Conservation (phyloP, 2,329 filamentous ascomycete genomes). For the Botrytis elliptica region DNA sequence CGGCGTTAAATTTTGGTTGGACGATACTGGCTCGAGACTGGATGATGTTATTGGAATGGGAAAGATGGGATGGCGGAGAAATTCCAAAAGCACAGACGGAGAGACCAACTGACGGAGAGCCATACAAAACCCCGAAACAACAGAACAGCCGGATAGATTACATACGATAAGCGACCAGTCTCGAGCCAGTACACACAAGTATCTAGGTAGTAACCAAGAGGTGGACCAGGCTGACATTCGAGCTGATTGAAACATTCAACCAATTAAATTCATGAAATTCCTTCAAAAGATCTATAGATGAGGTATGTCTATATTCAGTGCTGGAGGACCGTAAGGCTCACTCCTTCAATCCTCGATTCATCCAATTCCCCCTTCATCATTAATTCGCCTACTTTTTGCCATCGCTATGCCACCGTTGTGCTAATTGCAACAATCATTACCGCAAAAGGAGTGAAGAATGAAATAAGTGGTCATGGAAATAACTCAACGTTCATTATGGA, state of each 20-base stretch:
- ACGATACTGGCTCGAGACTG: neutral
- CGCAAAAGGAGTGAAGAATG: neutral
- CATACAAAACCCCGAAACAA: neutral
- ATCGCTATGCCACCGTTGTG: neutral
- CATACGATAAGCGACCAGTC: conserved; percentile 15
- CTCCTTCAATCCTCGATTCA: conserved; percentile 14
- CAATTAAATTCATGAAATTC: conserved; percentile 1
- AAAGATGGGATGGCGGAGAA: conserved; percentile 4
- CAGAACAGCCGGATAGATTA: neutral
- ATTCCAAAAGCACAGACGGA: neutral
- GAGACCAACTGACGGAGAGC: neutral
- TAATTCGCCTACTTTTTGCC: neutral
- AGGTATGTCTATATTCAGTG: conserved; percentile 1
- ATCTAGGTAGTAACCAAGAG: no score
- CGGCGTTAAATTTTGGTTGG: conserved; percentile 19
- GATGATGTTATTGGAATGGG: neutral
- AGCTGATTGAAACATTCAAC: conserved; percentile 11
- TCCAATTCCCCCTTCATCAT: conserved; percentile 4
- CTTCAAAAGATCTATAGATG: neutral
- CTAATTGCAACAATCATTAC: conserved; percentile 3
- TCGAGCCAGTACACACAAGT: neutral
- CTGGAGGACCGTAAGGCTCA: conserved; percentile 7
- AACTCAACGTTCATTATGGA: conserved; percentile 7
- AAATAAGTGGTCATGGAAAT: neutral
- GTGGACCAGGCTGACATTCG: conserved; percentile 2